Percentiles rank a stretch among this genome's conserved stretches.
These are phyloP conservation scores for Penicillium hesseltinei DNA, from an alignment of 2,329 filamentous ascomycete species.

Conservation along the genomic window DNA sequence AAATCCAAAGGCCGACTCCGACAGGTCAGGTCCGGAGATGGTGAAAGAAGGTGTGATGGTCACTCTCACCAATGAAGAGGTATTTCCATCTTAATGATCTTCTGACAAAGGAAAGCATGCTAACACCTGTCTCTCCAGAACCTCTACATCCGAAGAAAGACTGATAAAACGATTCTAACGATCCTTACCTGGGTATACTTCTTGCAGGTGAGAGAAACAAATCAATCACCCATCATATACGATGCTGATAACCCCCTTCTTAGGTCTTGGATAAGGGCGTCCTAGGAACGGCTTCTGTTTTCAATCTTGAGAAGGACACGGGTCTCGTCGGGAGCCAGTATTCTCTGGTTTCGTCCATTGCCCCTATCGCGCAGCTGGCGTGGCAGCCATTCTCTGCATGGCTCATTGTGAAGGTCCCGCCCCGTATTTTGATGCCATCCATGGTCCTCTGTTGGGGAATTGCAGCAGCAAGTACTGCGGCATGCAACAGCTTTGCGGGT, in stretches of 20 bases:
- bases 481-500: background rate
- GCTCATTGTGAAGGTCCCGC: background rate
- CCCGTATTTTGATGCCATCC: background rate
- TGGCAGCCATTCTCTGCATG: conserved; percentile 1
- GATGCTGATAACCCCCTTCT: background rate
- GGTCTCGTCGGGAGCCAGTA: background rate
- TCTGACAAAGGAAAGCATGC: background rate
- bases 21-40: background rate
- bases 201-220: background rate
- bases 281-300: background rate
- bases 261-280: background rate
- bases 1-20: background rate
- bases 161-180: background rate
- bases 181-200: conserved; percentile 1
- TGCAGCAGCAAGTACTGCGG: background rate
- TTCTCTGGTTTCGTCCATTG: background rate
- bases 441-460: conserved; percentile 1
- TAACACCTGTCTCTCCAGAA: background rate
- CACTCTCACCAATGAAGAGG: background rate
- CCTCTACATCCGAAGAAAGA: background rate
- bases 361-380: background rate
- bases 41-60: background rate
- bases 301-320: background rate
- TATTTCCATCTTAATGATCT: background rate
- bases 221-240: background rate